These are phyloP conservation scores for Ustulina deusta DNA, from an alignment of 2,329 filamentous ascomycete genomes.

Conservation along the genomic window DNA sequence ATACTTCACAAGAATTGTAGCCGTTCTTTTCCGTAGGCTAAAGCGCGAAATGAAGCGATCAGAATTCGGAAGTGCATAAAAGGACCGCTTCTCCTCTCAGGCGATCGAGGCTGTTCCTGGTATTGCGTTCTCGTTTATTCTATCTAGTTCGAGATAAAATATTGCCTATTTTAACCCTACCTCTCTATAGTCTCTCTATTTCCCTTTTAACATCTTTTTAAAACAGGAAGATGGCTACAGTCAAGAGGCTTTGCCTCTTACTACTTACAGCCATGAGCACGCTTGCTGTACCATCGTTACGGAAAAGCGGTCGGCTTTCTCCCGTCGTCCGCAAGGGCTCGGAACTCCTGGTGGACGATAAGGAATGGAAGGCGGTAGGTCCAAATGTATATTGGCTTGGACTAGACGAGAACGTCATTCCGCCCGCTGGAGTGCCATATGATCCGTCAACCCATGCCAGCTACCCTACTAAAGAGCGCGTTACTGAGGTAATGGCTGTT, in stretches of 20 bases:
- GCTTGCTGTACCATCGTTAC: conserved; percentile 32
- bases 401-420: conserved; percentile 62
- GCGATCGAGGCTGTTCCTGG: not conserved
- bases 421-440: conserved; percentile 58
- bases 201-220: not conserved
- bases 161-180: not conserved
- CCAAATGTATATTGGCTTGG: conserved; percentile 65
- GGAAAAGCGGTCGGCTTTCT: conserved; percentile 37
- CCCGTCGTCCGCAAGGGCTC: conserved; percentile 55
- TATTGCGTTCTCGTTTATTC: not conserved
- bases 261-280: conserved; percentile 36
- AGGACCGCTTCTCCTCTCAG: not conserved
- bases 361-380: conserved; percentile 59
- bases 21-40: conserved; percentile 18
- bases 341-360: conserved; percentile 53
- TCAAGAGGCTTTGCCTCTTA: conserved; percentile 38
- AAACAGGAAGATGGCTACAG: conserved; percentile 22
- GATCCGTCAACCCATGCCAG: conserved; percentile 58
- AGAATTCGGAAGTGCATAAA: conserved; percentile 17
- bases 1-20: not conserved
- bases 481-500: conserved; percentile 60
- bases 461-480: conserved; percentile 60
- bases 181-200: not conserved
- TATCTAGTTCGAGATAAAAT: not conserved
- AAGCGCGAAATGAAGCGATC: conserved; percentile 8